Evolutionary conservation across 2,329 filamentous ascomycete species (phyloP).

Genomic region (Triangularia verruculosa): DNA sequence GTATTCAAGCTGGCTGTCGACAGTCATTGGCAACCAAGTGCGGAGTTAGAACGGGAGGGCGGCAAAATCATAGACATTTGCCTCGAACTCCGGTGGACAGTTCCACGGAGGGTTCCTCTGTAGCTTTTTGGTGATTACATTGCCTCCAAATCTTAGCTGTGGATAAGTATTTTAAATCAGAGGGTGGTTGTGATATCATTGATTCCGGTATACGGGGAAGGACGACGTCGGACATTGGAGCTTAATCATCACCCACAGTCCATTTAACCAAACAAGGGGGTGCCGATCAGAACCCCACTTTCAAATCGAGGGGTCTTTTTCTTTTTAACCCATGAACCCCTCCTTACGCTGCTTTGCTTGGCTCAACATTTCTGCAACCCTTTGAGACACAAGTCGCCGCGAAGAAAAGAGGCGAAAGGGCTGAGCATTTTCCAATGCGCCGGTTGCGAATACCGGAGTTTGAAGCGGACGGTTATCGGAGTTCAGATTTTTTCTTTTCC

Average conservation of each 20-base stretch:
- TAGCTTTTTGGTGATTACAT: not conserved
- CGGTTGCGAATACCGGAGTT: slow-evolving; percentile 7
- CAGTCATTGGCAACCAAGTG: no score
- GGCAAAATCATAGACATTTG: no score
- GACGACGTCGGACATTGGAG: not conserved
- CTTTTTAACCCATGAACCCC: no score
- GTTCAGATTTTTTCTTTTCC: slow-evolving; percentile 11
- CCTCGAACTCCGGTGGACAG: no score
- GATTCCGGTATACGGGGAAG: not conserved
- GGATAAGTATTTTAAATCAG: not conserved
- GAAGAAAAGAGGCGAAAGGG: not conserved
- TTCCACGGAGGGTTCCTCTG: not conserved
- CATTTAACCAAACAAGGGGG: not conserved
- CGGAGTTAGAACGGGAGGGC: no score
- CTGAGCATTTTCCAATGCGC: not conserved
- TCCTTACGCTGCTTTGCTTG: slow-evolving; percentile 14
- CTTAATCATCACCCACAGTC: not conserved
- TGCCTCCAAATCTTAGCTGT: not conserved
- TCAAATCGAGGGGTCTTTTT: slow-evolving; percentile 10
- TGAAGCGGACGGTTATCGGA: slow-evolving; percentile 21
- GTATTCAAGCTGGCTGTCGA: no score
- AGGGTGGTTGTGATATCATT: not conserved
- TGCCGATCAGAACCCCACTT: not conserved
- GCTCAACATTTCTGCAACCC: slow-evolving; percentile 18
- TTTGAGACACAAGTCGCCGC: not conserved